Percentiles rank a stretch among this genome's conserved stretches.
Conservation (phyloP, 192 early-diverging fungal genomes). For the Backusella circina region DNA sequence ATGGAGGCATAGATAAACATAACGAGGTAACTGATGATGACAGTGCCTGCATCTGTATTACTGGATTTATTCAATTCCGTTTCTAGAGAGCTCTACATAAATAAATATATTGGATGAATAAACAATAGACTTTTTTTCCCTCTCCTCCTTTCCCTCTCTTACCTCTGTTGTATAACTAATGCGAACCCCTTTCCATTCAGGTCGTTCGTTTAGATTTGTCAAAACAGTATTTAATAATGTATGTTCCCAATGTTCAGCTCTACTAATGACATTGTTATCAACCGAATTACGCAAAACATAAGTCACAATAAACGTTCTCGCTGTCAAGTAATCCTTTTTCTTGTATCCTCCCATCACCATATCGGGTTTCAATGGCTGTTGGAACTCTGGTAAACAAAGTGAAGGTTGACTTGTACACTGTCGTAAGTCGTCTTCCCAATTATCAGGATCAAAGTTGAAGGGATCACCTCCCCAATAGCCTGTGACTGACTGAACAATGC, state of each 20-base stretch:
- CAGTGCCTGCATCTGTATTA: conserved; percentile 54
- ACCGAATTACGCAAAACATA: conserved; percentile 57
- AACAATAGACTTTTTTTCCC: neutral
- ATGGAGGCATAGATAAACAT: conserved; percentile 66
- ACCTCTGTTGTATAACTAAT: conserved; percentile 60
- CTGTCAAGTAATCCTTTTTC: conserved; percentile 29
- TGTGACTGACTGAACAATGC: conserved; percentile 60
- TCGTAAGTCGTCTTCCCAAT: conserved; percentile 44
- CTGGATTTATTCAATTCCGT: conserved; percentile 58
- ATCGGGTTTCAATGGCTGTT: conserved; percentile 59
- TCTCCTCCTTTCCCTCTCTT: no score
- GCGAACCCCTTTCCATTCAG: conserved; percentile 34
- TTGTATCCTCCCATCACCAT: conserved; percentile 55
- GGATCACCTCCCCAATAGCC: conserved; percentile 61
- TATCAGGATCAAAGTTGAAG: conserved; percentile 34
- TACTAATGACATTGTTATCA: conserved; percentile 27
- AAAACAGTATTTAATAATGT: conserved; percentile 37
- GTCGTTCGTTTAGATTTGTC: conserved; percentile 8
- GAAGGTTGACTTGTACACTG: conserved; percentile 45
- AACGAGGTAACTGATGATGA: conserved; percentile 53
- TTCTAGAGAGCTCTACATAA: conserved; percentile 48
- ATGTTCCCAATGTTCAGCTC: conserved; percentile 55
- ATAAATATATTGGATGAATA: neutral
- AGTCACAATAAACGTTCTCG: conserved; percentile 57
- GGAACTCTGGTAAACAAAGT: conserved; percentile 55